Evolutionary conservation across 2,329 filamentous ascomycete genomes (phyloP).

Genomic region (Fulvia fulva): DNA sequence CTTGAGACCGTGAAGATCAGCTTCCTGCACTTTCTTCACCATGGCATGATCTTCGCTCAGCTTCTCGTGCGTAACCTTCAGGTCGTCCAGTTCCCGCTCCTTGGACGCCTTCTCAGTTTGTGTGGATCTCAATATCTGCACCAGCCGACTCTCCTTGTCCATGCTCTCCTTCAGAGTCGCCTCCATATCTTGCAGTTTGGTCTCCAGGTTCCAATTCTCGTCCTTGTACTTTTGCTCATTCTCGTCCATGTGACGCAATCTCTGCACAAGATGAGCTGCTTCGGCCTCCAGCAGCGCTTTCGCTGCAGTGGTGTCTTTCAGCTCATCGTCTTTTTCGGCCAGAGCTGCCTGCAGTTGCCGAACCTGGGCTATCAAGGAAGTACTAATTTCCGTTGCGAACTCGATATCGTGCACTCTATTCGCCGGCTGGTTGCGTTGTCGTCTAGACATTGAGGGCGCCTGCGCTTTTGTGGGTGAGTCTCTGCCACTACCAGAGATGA

Average conservation of each 20-base stretch:
- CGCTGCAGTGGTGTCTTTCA: slow-evolving; percentile 70
- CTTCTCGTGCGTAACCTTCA: slow-evolving; percentile 74
- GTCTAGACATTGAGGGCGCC: slow-evolving; percentile 62
- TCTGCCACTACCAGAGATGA: slow-evolving; percentile 76
- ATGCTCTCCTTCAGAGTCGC: slow-evolving; percentile 69
- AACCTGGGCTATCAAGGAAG: slow-evolving; percentile 88
- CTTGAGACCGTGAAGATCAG: slow-evolving; percentile 79
- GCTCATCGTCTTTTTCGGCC: slow-evolving; percentile 79
- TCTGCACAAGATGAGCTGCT: slow-evolving; percentile 71
- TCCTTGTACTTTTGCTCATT: slow-evolving; percentile 96
- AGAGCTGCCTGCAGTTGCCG: slow-evolving; percentile 82
- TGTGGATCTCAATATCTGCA: slow-evolving; percentile 64
- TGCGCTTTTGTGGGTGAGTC: slow-evolving; percentile 85
- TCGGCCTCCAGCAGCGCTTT: slow-evolving; percentile 79
- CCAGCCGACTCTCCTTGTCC: slow-evolving; percentile 79
- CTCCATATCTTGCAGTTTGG: slow-evolving; percentile 79
- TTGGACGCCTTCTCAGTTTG: slow-evolving; percentile 71
- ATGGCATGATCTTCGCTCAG: slow-evolving; percentile 75
- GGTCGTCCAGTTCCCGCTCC: slow-evolving; percentile 86
- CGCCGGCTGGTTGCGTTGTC: slow-evolving; percentile 82
- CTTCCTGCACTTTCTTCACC: slow-evolving; percentile 77
- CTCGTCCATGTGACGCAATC: slow-evolving; percentile 79
- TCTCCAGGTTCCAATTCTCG: slow-evolving; percentile 97
- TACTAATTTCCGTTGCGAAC: slow-evolving; percentile 97
- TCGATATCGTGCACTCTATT: slow-evolving; percentile 93